Evolutionary conservation across 345 rosid species (phyloP).

Genomic region (Rhizophora mangle): DNA sequence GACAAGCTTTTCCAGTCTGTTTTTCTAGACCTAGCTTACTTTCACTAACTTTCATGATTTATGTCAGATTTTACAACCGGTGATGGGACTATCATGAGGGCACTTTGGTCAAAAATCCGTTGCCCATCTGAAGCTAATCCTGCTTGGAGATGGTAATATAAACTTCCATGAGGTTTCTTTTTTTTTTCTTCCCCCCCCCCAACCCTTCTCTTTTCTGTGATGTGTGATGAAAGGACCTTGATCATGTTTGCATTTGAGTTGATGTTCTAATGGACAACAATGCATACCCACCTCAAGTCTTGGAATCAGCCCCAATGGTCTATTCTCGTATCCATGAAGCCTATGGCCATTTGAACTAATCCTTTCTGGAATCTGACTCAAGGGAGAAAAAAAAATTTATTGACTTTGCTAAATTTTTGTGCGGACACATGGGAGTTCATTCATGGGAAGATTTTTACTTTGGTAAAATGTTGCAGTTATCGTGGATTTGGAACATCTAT

Average conservation of each 20-base stretch:
- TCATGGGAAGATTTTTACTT: neutral
- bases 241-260: neutral
- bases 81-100: constrained; percentile 16
- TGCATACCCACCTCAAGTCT: no score
- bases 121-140: constrained; percentile 69
- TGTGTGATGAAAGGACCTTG: neutral
- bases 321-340: no score
- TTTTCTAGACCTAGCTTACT: neutral
- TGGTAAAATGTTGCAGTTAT: neutral
- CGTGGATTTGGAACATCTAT: no score
- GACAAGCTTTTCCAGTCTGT: neutral
- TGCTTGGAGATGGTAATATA: constrained; percentile 80
- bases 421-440: no score
- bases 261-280: no score
- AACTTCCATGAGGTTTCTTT: neutral
- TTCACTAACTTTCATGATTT: neutral
- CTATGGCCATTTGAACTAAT: no score
- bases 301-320: no score
- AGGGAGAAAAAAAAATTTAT: no score
- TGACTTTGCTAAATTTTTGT: no score
- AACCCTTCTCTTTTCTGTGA: neutral
- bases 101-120: constrained; percentile 45
- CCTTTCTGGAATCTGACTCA: no score
- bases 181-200: no score
- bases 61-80: constrained; percentile 21